Evolutionary conservation across 2,329 filamentous ascomycete genomes (phyloP), one percentile per base, ranked within the genome.

Genomic region (Raffaelea arxii): DNA sequence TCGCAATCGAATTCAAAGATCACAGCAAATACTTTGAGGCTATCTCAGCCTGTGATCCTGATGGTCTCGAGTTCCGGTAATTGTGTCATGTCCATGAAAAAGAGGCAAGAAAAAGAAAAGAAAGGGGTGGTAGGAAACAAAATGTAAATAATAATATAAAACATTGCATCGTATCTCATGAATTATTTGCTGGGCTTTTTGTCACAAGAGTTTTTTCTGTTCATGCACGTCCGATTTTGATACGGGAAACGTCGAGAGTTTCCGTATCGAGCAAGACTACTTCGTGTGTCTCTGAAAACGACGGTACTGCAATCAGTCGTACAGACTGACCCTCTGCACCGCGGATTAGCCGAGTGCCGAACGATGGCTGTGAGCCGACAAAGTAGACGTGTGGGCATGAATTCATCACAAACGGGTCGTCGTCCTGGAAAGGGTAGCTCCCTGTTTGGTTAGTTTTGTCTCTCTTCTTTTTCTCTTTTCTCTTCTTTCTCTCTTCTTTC

Each of bases 381-480:
- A 98, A 87, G 67, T 88, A 97, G 25, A 98, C 71, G 58, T 98
- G 91, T 3, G 92, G 92, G 52, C 87, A 94, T 18, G 80, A 70
- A 52, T 82, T 78, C 57, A 98, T 74, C 38, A 97, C 84, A 59
- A 97, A 94, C 1, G 87, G 89, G 59, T 98, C 94, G 43, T 88
- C 78, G 18, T 92, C 86, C 64, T 97, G 90, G 65, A 95, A 98
- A 0, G 92, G 92, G 60, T 97, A 98, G 59, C 86, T 90, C 86
- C 87, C 87, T 90, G 50, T n/a, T n/a, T n/a, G n/a, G n/a, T n/a
- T n/a, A n/a, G n/a, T n/a, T n/a, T n/a, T n/a, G n/a, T n/a, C n/a
- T n/a, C n/a, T n/a, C n/a, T n/a, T n/a, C n/a, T n/a, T n/a, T n/a
- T n/a, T n/a, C n/a, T n/a, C n/a, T n/a, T n/a, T n/a, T n/a, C n/a